phyloP scores from a whole-genome alignment of 345 rosid genomes.

The Fremontodendron californicum region DNA sequence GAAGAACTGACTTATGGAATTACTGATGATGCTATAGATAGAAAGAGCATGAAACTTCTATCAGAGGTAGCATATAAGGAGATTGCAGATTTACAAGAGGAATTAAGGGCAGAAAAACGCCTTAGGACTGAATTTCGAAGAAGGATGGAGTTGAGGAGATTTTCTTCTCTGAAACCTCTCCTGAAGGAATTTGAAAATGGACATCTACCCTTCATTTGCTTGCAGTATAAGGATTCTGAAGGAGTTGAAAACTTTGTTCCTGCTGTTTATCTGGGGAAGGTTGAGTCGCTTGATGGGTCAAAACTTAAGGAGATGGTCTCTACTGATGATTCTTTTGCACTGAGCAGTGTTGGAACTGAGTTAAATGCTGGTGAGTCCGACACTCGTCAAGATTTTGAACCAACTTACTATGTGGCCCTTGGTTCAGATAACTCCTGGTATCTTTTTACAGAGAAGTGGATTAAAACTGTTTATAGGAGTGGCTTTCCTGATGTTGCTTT shows the following conservation, averaged over 20 bases:
- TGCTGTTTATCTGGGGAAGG: slow-evolving; percentile 72
- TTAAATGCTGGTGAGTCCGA: not conserved
- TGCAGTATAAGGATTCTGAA: slow-evolving; percentile 77
- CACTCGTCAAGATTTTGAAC: slow-evolving; percentile 32
- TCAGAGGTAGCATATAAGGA: slow-evolving; percentile 64
- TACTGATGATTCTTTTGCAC: not conserved
- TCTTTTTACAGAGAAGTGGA: slow-evolving; percentile 84
- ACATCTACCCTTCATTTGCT: slow-evolving; percentile 70
- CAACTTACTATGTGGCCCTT: slow-evolving; percentile 70
- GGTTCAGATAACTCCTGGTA: slow-evolving; percentile 98
- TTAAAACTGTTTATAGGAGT: slow-evolving; percentile 58
- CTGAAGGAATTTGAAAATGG: slow-evolving; percentile 62
- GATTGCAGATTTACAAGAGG: slow-evolving; percentile 68
- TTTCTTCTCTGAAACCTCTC: slow-evolving; percentile 62
- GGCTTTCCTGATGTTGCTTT: slow-evolving; percentile 75
- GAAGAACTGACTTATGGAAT: slow-evolving; percentile 61
- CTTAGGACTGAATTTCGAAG: slow-evolving; percentile 58
- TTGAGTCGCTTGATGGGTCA: slow-evolving; percentile 37
- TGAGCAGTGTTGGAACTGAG: not conserved
- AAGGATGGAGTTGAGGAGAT: slow-evolving; percentile 58
- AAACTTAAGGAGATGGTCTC: slow-evolving; percentile 1
- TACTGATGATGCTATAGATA: slow-evolving; percentile 77
- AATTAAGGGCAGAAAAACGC: slow-evolving; percentile 63
- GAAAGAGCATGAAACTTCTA: slow-evolving; percentile 65
- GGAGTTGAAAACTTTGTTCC: slow-evolving; percentile 65